Evolutionary conservation across 306 rosid species (phyloP).

Genomic region (Casuarina equisetifolia): DNA sequence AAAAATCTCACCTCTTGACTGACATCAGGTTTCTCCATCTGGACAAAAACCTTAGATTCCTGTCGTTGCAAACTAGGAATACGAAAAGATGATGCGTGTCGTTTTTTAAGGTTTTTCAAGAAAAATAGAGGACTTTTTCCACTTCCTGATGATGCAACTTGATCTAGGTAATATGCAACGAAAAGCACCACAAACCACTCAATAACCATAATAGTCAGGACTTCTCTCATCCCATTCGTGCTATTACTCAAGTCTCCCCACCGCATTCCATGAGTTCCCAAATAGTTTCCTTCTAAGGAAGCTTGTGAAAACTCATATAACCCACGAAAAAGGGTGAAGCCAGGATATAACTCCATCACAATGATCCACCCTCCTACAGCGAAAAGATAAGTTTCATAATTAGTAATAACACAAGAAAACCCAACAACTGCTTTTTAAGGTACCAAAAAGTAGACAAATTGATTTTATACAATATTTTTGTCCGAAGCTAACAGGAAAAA

Average conservation of each 20-base stretch:
- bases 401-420: slow-evolving; percentile 3
- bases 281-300: slow-evolving; percentile 44
- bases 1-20: slow-evolving; percentile 66
- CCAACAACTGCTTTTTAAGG: not conserved
- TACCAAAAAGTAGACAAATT: not conserved
- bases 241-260: slow-evolving; percentile 68
- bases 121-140: slow-evolving; percentile 58
- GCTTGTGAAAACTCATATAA: slow-evolving; percentile 65
- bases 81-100: slow-evolving; percentile 36
- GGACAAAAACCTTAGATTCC: slow-evolving; percentile 64
- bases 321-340: slow-evolving; percentile 78
- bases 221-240: slow-evolving; percentile 66
- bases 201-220: slow-evolving; percentile 57
- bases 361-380: slow-evolving; percentile 62
- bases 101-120: slow-evolving; percentile 59
- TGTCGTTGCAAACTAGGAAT: slow-evolving; percentile 56
- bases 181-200: slow-evolving; percentile 69
- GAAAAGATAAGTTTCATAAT: not conserved
- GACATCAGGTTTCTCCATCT: slow-evolving; percentile 78
- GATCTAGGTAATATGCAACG: slow-evolving; percentile 68
- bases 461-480: not conserved
- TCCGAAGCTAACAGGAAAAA: not conserved
- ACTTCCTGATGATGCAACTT: slow-evolving; percentile 57
- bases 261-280: slow-evolving; percentile 72
- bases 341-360: slow-evolving; percentile 76